phyloP scores from a whole-genome alignment of 1,139 yeast species.

The Hyphopichia burtonii region DNA sequence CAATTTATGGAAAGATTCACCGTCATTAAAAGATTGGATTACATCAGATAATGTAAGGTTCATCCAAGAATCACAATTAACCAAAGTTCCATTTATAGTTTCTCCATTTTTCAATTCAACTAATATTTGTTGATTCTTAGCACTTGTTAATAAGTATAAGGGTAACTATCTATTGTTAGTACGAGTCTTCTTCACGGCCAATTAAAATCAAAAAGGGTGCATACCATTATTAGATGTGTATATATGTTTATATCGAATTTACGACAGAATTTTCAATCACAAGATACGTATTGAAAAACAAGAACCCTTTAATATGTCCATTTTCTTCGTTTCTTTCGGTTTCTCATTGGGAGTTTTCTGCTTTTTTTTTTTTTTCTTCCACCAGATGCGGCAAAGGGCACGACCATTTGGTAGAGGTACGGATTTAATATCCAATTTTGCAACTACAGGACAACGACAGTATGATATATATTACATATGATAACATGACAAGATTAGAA shows the following conservation, averaged over 20 bases:
- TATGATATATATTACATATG: not conserved
- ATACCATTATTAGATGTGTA: not conserved
- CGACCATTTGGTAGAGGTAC: not conserved
- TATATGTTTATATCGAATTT: not conserved
- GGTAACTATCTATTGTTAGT: constrained; percentile 61
- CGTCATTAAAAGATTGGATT: constrained; percentile 68
- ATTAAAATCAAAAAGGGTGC: not conserved
- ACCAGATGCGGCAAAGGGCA: not conserved
- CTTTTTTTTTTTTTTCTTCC: not conserved
- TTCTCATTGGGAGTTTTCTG: not conserved
- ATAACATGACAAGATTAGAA: not conserved
- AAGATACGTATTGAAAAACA: not conserved
- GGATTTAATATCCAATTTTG: not conserved
- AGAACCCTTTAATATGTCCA: not conserved
- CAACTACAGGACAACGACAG: too few species aligned
- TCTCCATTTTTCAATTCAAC: constrained; percentile 94
- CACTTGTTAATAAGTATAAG: constrained; percentile 82
- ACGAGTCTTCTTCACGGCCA: constrained; percentile 1
- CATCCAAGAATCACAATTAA: constrained; percentile 95
- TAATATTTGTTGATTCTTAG: constrained; percentile 83
- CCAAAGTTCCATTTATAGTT: constrained; percentile 78
- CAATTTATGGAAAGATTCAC: constrained; percentile 63
- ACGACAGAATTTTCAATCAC: not conserved
- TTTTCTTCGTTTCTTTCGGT: not conserved
- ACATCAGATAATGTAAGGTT: constrained; percentile 82